Percentiles rank a stretch among this genome's conserved stretches.
Evolutionary conservation across 441 rosid genomes (phyloP).

Genomic region (Mallotus japonicus): DNA sequence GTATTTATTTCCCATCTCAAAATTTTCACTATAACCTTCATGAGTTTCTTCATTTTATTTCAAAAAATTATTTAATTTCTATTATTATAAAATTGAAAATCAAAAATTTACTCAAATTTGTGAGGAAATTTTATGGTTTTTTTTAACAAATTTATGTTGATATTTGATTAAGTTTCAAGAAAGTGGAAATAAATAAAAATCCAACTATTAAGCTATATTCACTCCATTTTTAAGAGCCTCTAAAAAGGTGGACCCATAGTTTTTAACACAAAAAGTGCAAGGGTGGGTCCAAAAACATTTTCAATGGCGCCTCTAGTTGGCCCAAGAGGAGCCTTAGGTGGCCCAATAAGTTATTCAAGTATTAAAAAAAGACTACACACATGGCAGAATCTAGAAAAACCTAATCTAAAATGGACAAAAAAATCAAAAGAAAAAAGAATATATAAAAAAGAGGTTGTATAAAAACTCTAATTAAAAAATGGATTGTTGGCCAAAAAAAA

Average conservation of each 20-base stretch:
- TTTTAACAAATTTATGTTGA: no score
- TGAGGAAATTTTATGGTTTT: no score
- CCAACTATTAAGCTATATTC: no score
- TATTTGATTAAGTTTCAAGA: no score
- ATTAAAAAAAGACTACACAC: background rate
- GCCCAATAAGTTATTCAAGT: background rate
- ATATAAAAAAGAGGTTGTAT: background rate
- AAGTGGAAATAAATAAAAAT: no score
- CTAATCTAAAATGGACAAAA: background rate
- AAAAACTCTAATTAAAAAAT: background rate
- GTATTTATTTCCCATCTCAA: background rate
- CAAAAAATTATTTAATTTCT: no score
- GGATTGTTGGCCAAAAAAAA: no score
- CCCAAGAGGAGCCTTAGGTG: slow-evolving; percentile 22
- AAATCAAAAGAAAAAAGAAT: background rate
- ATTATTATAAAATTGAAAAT: background rate
- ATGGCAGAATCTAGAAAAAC: background rate
- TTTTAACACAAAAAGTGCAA: background rate
- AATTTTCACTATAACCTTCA: background rate
- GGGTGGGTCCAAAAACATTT: slow-evolving; percentile 14
- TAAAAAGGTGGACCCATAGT: slow-evolving; percentile 4
- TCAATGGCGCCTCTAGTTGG: background rate
- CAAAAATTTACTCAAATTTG: background rate
- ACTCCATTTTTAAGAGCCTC: background rate
- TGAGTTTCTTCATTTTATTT: no score